Percentiles rank a stretch among this genome's conserved stretches.
phyloP scores from a whole-genome alignment of 2,329 filamentous ascomycete species.

The Epichloe hybrida region DNA sequence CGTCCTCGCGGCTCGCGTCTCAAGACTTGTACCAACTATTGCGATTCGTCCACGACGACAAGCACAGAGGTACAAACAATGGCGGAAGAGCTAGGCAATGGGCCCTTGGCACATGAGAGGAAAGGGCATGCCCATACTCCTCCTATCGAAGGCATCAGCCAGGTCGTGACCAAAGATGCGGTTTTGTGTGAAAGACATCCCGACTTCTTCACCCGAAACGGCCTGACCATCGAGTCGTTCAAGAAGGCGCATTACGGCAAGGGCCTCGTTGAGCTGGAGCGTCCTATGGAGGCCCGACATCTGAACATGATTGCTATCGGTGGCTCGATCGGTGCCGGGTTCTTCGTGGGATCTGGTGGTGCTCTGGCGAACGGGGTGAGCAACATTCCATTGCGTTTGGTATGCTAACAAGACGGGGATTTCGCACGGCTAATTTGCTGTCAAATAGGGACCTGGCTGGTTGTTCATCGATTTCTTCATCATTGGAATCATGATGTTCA shows the following conservation, averaged over 20 bases:
- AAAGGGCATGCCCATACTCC: not conserved
- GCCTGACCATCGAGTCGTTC: slow-evolving; percentile 25
- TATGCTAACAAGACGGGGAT: not conserved
- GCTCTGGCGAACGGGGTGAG: slow-evolving; percentile 33
- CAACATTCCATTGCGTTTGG: not conserved
- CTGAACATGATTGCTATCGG: slow-evolving; percentile 46
- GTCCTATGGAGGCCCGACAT: slow-evolving; percentile 38
- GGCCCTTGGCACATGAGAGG: slow-evolving; percentile 1
- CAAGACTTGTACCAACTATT: not conserved
- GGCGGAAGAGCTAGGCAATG: not conserved
- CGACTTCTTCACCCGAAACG: slow-evolving; percentile 23
- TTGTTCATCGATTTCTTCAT: slow-evolving; percentile 37
- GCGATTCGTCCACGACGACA: not conserved
- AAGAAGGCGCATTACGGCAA: slow-evolving; percentile 20
- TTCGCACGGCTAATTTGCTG: not conserved
- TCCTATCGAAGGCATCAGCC: slow-evolving; percentile 6
- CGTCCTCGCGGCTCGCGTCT: not conserved
- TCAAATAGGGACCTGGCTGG: slow-evolving; percentile 25
- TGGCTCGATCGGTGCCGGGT: slow-evolving; percentile 41
- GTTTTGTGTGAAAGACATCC: slow-evolving; percentile 12
- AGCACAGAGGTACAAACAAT: not conserved
- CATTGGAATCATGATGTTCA: slow-evolving; percentile 47
- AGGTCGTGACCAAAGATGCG: slow-evolving; percentile 8
- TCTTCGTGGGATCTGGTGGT: slow-evolving; percentile 45
- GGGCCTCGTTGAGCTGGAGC: slow-evolving; percentile 24